Conservation (phyloP, 2,329 filamentous ascomycete species). For the Fusarium guadeloupense region DNA sequence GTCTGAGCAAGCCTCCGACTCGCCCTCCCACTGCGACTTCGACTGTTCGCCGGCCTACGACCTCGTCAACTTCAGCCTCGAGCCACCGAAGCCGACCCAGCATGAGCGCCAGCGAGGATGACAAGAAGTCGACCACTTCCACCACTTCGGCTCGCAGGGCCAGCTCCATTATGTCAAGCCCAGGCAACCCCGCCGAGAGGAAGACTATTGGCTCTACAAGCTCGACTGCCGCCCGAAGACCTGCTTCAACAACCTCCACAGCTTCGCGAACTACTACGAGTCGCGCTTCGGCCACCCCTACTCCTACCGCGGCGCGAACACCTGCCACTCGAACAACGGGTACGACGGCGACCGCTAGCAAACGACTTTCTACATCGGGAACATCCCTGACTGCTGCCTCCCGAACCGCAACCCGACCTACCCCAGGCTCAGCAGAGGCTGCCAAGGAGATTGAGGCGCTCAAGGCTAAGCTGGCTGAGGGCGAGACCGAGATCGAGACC, state of each 20-base stretch:
- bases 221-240: conserved; percentile 48
- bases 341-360: conserved; percentile 57
- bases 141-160: conserved; percentile 53
- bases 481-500: conserved; percentile 65
- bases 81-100: conserved; percentile 59
- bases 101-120: conserved; percentile 61
- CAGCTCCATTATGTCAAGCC: conserved; percentile 55
- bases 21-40: conserved; percentile 55
- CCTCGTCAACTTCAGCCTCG: conserved; percentile 50
- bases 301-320: conserved; percentile 30
- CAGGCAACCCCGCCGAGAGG: conserved; percentile 48
- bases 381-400: conserved; percentile 49
- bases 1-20: conserved; percentile 59
- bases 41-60: conserved; percentile 46
- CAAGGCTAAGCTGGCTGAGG: conserved; percentile 66
- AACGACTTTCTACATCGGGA: conserved; percentile 64
- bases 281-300: conserved; percentile 38
- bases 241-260: conserved; percentile 45
- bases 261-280: conserved; percentile 49
- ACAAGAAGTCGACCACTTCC: conserved; percentile 55
- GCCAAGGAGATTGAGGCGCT: conserved; percentile 68
- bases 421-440: conserved; percentile 53
- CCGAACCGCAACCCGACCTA: conserved; percentile 52
- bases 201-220: conserved; percentile 48
- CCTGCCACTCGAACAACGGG: conserved; percentile 52